phyloP scores from a whole-genome alignment of 148 eudicot genomes.

The Fagopyrum tataricum region DNA sequence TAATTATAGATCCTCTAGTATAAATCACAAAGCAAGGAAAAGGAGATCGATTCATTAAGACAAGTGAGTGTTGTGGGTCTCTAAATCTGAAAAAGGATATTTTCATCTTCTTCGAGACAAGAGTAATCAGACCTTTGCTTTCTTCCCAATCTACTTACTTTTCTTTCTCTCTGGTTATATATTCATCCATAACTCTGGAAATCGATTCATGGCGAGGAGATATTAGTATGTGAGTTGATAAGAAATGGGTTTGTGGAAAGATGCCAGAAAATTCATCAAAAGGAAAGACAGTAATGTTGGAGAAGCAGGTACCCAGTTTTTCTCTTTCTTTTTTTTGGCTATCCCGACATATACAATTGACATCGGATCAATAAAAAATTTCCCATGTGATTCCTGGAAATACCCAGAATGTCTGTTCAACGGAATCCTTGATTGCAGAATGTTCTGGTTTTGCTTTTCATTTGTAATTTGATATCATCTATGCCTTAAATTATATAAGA shows the following conservation, averaged over 20 bases:
- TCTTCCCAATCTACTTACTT: neutral
- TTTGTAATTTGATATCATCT: too few species aligned
- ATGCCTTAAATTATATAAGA: too few species aligned
- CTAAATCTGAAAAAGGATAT: too few species aligned
- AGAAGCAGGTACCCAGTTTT: constrained; percentile 46
- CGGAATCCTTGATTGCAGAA: too few species aligned
- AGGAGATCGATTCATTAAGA: too few species aligned
- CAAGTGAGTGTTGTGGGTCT: too few species aligned
- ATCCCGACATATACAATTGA: too few species aligned
- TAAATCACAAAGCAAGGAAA: too few species aligned
- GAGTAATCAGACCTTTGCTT: neutral
- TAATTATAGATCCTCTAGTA: too few species aligned
- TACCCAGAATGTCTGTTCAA: neutral
- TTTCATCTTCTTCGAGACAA: too few species aligned
- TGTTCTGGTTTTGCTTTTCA: too few species aligned
- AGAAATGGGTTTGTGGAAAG: constrained; percentile 37
- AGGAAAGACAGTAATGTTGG: constrained; percentile 76
- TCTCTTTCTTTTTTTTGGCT: neutral
- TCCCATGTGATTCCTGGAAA: neutral
- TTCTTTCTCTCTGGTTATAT: neutral
- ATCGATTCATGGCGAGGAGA: neutral
- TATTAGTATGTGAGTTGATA: neutral
- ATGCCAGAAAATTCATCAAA: constrained; percentile 48
- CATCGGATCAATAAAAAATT: neutral
- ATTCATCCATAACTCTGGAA: neutral